phyloP scores from a whole-genome alignment of 495 filamentous ascomycete species.

The Chaetomium cochliodes region DNA sequence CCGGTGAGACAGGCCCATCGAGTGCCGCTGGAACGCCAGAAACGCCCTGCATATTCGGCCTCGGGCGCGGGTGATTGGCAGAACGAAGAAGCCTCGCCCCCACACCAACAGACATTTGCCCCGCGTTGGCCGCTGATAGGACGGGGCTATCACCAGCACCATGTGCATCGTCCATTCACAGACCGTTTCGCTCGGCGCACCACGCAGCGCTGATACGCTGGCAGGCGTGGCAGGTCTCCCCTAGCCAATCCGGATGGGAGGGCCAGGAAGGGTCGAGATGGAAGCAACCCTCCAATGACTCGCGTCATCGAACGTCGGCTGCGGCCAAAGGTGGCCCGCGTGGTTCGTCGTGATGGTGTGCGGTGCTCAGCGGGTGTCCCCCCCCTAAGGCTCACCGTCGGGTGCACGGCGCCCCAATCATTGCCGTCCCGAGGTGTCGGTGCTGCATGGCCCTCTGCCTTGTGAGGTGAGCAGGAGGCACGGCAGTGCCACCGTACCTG shows the following conservation, averaged over 20 bases:
- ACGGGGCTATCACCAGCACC: not conserved
- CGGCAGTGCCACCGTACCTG: constrained; percentile 25
- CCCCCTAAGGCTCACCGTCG: constrained; percentile 7
- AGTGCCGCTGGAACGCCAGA: too few relatives aligned
- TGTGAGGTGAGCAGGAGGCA: constrained; percentile 13
- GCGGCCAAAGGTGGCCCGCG: not conserved
- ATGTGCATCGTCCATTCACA: constrained; percentile 1
- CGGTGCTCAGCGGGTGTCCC: too few relatives aligned
- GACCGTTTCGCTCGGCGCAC: not conserved
- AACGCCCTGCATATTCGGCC: constrained; percentile 5
- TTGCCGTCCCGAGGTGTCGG: constrained; percentile 2
- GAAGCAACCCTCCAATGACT: constrained; percentile 6
- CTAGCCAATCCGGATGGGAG: not conserved
- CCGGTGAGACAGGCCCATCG: constrained; percentile 4
- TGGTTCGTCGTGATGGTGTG: constrained; percentile 2
- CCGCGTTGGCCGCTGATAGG: constrained; percentile 13
- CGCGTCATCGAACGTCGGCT: not conserved
- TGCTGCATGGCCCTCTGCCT: constrained; percentile 8
- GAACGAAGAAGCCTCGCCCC: not conserved
- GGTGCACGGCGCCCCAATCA: constrained; percentile 11
- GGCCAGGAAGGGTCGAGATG: not conserved
- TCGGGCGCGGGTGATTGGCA: constrained; percentile 10
- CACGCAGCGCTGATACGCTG: not conserved
- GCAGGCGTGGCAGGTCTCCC: not conserved
- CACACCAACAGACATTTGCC: not conserved